Base-by-base conservation (phyloP, 805 yeast genomes). In the Saccharomycopsis sp. region DNA sequence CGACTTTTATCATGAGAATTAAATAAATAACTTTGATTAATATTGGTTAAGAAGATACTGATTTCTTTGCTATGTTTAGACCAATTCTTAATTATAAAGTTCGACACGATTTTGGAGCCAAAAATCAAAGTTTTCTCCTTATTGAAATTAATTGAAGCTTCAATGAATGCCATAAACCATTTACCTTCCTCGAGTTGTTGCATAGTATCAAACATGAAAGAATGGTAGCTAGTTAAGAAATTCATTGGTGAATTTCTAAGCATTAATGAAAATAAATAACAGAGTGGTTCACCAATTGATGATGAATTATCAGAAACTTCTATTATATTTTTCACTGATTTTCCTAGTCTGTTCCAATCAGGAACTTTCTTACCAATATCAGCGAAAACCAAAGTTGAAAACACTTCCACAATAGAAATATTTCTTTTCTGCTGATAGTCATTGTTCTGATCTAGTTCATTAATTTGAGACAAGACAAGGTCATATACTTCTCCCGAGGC, bases 331-430 rank as follows among this genome's bases (percentile, higher is more conserved):
- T 31, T 31, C 9, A 14, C 19, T 16, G 23, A 34, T 29, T 39
- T 39, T 19, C 42, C 17, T 17, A 23, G 31, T 20, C 13, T 16
- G 2, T 46, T 42, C 90, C 90, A 83, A 50, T 68, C 62, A 1
- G 67, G 55, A 3, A 81, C 70, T 54, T 79, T 81, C 48, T 61
- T 72, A 54, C 93, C 93, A 38, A 86, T 77, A 48, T 82, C 89
- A 2, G 85, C 78, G 60, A 80, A 84, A 0, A 71, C 58, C 40
- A 82, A 56, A 0, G 80, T 59, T 0, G 71, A 58, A 33, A 79
- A 53, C 2, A 79, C 43, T 22, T 35, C 39, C n/a, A 17, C 8
- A 5, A 19, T 35, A 22, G 28, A 6, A 5, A 21, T 16, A 3
- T 64, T 45, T 3, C 66, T 56, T 16, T 62, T 58, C n/a, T n/a